A percentile compares a stretch with the other conserved stretches of the same genome.
Conservation (phyloP, 202 grass and related monocot genomes). For the Digitaria exilis region DNA sequence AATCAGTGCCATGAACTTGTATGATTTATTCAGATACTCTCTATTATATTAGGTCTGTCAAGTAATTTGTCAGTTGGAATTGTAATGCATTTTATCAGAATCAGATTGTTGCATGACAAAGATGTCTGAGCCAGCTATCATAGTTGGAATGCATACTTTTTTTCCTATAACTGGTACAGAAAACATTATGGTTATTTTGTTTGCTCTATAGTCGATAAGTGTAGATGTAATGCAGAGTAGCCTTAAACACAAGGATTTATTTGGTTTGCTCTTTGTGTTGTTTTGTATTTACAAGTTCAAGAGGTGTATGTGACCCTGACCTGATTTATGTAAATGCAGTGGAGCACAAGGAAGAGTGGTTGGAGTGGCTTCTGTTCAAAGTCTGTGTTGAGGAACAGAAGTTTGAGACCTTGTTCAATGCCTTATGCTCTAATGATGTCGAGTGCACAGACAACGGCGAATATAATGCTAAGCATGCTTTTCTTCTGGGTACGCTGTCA, state of each 20-base stretch:
- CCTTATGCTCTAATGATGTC: constrained; percentile 49
- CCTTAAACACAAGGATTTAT: background rate
- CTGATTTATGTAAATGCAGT: constrained; percentile 47
- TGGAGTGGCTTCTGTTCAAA: constrained; percentile 93
- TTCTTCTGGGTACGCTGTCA: constrained; percentile 69
- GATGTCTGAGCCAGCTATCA: background rate
- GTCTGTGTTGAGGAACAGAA: constrained; percentile 73
- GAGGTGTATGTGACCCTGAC: constrained; percentile 15
- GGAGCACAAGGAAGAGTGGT: constrained; percentile 82
- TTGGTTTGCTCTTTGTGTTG: background rate
- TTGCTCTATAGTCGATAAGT: background rate
- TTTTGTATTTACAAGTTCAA: background rate
- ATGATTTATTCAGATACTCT: background rate
- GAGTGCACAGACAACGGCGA: constrained; percentile 20
- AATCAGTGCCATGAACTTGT: background rate
- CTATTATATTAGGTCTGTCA: background rate
- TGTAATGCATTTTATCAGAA: constrained; percentile 12
- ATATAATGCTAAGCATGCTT: constrained; percentile 55
- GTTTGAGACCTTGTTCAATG: constrained; percentile 57
- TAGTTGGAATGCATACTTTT: constrained; percentile 31
- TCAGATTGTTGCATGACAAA: background rate
- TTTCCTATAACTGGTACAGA: background rate
- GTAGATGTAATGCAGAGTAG: background rate
- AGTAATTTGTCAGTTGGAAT: background rate
- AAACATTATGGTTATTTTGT: background rate